Base-by-base conservation (phyloP, 768 basidiomycete species). In the Tremella yokohamensis region DNA sequence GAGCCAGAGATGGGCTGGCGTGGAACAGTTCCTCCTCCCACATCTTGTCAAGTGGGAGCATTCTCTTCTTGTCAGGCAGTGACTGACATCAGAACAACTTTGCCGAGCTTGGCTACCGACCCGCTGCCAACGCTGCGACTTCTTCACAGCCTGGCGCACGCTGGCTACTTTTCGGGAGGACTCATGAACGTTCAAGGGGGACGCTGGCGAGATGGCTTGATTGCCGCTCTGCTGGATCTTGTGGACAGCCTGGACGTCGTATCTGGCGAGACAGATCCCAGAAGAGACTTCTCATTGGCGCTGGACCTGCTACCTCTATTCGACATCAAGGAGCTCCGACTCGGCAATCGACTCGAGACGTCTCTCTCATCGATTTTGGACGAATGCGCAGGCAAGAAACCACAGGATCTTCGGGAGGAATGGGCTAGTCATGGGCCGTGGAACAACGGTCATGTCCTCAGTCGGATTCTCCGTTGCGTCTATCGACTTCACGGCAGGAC, bases 21-120 rank as follows among this genome's bases (percentile, higher is more conserved):
- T 74, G 39, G 75, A 76, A 54, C 75, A 76, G 40, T 76, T 76
- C 65, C 39, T 76, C 6, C 54, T 76, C 6, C 63, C 72, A 11
- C 72, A 73, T 40, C 54, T 76, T 18, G 70, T 69, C 3, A 67
- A 64, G 69, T 72, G 37, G 59, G 68, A 56, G 8, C 12, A 49
- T n/a, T n/a, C 12, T 25, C 49, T 8, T 9, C 22, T 40, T 9
- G 9, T 16, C 22, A 34, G 8, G 19, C 16, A n/a, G 18, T 54
- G 39, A 13, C 26, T 57, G 7, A 56, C 51, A 39, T 60, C 59
- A 70, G 67, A 48, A 59, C 61, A 18, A 56, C 58, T 19, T 40
- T 64, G 1, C 59, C 62, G 1, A 34, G 49, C 47, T 40, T 69
- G 7, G 8, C 40, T 3, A 26, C 61, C 9, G 62, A 71, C 47